Conservation (phyloP, 495 filamentous ascomycete species). For the Penicillium goetzii region DNA sequence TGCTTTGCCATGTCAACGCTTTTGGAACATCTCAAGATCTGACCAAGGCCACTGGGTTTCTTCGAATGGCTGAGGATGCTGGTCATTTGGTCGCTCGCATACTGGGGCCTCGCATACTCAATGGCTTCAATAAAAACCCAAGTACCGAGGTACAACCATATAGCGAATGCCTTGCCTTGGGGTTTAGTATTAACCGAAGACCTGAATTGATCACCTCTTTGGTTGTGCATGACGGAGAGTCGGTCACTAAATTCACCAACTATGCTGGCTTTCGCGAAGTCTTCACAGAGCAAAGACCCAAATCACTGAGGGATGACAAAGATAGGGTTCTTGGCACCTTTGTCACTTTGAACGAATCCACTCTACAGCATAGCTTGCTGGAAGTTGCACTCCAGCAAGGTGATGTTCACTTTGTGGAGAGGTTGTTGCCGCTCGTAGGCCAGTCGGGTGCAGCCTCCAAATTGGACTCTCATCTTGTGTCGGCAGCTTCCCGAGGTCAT, state of each 20-base stretch:
- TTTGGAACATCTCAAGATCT: constrained; percentile 30
- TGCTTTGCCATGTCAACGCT: constrained; percentile 30
- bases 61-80: constrained; percentile 23
- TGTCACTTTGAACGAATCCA: not conserved
- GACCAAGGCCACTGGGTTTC: constrained; percentile 23
- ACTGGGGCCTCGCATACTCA: constrained; percentile 16
- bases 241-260: constrained; percentile 7
- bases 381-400: constrained; percentile 3
- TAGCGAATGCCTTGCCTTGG: constrained; percentile 10
- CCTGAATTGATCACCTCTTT: not conserved
- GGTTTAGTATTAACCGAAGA: not conserved
- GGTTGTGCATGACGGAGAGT: not conserved
- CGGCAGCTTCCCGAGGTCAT: constrained; percentile 9
- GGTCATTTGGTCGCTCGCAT: constrained; percentile 14
- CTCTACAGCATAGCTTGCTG: not conserved
- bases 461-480: not conserved
- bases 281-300: not conserved
- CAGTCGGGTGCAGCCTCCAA: not conserved
- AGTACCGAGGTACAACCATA: not conserved
- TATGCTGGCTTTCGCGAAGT: constrained; percentile 9
- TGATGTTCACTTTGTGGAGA: not conserved
- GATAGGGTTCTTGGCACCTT: not conserved
- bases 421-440: not conserved
- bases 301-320: not conserved
- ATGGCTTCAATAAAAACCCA: constrained; percentile 12